A percentile compares a stretch with the other conserved stretches of the same genome.
phyloP scores from a whole-genome alignment of 1,284 basidiomycete genomes.

The Tylopilus orsonianus region DNA sequence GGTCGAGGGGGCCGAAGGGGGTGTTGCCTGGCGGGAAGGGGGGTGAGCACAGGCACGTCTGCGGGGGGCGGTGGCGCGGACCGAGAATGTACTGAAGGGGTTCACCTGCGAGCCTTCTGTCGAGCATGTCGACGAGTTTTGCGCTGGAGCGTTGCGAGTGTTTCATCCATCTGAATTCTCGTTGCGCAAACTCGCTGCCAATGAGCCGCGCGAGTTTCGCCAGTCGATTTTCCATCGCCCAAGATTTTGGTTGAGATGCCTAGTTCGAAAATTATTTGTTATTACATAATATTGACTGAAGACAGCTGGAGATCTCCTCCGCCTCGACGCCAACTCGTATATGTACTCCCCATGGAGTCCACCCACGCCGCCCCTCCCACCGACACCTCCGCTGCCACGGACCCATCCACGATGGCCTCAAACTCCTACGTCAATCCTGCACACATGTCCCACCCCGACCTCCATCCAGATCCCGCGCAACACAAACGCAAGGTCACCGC shows the following conservation, averaged over 20 bases:
- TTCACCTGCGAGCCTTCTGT: slow-evolving; percentile 62
- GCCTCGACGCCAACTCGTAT: slow-evolving; percentile 11
- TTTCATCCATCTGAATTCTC: slow-evolving; percentile 66
- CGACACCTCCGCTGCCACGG: slow-evolving; percentile 4
- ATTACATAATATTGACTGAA: slow-evolving; percentile 15
- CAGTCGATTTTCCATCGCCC: slow-evolving; percentile 18
- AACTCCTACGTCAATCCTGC: slow-evolving; percentile 29
- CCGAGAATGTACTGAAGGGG: slow-evolving; percentile 92
- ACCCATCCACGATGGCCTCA: slow-evolving; percentile 9
- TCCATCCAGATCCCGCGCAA: slow-evolving; percentile 6
- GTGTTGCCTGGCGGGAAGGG: slow-evolving; percentile 63
- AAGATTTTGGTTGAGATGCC: not conserved
- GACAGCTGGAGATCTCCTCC: slow-evolving; percentile 12
- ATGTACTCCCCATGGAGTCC: slow-evolving; percentile 19
- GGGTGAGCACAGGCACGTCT: slow-evolving; percentile 9
- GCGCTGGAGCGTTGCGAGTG: slow-evolving; percentile 33
- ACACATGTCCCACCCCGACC: slow-evolving; percentile 24
- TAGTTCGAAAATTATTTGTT: slow-evolving; percentile 6
- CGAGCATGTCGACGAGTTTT: slow-evolving; percentile 42
- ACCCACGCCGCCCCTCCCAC: slow-evolving; percentile 6
- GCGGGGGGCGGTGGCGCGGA: slow-evolving; percentile 34
- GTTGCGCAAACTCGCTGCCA: slow-evolving; percentile 46
- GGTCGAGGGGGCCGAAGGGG: slow-evolving; percentile 81
- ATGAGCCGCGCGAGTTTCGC: slow-evolving; percentile 38
- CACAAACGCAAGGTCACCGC: slow-evolving; percentile 17